phyloP scores from a whole-genome alignment of 192 early-diverging fungal species.

The Kappamyces sp. region DNA sequence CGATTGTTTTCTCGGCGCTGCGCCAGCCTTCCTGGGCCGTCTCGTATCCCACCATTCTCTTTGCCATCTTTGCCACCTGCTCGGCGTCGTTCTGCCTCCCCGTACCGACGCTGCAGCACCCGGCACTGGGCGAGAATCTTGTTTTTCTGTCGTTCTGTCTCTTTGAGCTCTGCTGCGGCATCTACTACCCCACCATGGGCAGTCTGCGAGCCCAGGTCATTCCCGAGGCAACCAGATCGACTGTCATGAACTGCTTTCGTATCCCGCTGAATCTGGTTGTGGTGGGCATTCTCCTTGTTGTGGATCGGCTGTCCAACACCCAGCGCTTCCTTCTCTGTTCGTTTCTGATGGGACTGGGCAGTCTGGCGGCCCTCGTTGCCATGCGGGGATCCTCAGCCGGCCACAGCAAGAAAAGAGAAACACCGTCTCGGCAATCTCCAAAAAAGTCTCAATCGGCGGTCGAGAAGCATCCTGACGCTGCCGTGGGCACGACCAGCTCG shows the following conservation, averaged over 20 bases:
- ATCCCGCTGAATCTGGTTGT: conserved; percentile 50
- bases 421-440: too few species aligned
- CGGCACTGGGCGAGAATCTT: too few species aligned
- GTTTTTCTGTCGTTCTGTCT: conserved; percentile 34
- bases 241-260: conserved; percentile 48
- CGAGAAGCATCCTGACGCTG: too few species aligned
- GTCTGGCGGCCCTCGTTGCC: background rate
- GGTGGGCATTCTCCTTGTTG: conserved; percentile 29
- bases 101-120: conserved; percentile 1
- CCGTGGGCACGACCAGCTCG: too few species aligned
- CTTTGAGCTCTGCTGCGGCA: conserved; percentile 38
- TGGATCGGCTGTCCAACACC: conserved; percentile 10
- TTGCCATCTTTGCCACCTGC: conserved; percentile 20
- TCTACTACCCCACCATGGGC: conserved; percentile 46
- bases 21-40: conserved; percentile 8
- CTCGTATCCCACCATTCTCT: conserved; percentile 2
- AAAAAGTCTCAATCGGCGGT: too few species aligned
- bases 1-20: conserved; percentile 26
- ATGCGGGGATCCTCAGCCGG: too few species aligned
- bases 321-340: conserved; percentile 27
- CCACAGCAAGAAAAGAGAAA: too few species aligned
- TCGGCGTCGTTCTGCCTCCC: conserved; percentile 20
- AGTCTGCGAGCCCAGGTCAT: conserved; percentile 29
- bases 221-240: conserved; percentile 39
- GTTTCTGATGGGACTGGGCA: background rate